A percentile compares a stretch with the other conserved stretches of the same genome.
Conservation (phyloP, 164 flowering plant species). For the Chimonanthus praecox region DNA sequence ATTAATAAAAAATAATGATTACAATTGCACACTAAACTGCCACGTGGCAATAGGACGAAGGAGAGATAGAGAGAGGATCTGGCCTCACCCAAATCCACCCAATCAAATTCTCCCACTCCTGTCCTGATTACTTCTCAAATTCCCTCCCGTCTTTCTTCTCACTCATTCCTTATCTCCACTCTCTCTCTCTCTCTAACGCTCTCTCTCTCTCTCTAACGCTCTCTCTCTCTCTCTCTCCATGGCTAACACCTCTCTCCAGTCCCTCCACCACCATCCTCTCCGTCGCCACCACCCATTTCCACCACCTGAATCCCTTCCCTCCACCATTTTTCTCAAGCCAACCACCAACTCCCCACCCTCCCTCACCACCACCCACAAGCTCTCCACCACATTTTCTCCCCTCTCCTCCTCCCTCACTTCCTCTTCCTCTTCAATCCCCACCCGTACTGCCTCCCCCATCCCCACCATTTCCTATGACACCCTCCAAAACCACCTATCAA, state of each 20-base stretch:
- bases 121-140: conserved; percentile 2
- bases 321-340: conserved; percentile 25
- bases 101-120: conserved; percentile 1
- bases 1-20: no score
- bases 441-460: conserved; percentile 23
- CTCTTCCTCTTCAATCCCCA: conserved; percentile 23
- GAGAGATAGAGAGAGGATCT: neutral
- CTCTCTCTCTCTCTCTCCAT: conserved; percentile 20
- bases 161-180: conserved; percentile 1
- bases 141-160: neutral
- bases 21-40: no score
- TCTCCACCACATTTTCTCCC: conserved; percentile 26
- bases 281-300: conserved; percentile 23
- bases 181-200: conserved; percentile 5
- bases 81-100: conserved; percentile 11
- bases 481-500: conserved; percentile 49
- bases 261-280: conserved; percentile 36
- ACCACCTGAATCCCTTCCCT: conserved; percentile 23
- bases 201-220: conserved; percentile 7
- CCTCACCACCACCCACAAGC: conserved; percentile 8
- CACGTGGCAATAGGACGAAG: neutral
- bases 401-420: conserved; percentile 21
- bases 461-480: conserved; percentile 40
- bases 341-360: conserved; percentile 20
- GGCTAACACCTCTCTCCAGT: conserved; percentile 44